These are phyloP conservation scores for Pseudisothecium myosuroides DNA, from an alignment of 225 moss, liverwort and hornwort species.

Conservation along the genomic window DNA sequence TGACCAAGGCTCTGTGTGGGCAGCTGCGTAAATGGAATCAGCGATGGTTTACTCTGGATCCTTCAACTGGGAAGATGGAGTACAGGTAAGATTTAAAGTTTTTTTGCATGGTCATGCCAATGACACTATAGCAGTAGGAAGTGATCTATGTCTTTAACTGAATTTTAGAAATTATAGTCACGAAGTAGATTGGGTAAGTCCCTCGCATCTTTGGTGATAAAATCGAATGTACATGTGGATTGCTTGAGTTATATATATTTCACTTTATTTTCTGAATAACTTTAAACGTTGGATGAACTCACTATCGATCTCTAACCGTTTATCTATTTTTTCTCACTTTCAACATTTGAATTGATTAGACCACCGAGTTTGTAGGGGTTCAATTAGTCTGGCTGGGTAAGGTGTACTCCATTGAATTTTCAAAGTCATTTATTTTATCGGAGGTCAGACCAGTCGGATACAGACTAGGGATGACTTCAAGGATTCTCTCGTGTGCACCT, in stretches of 20 bases:
- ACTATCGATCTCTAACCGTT: neutral
- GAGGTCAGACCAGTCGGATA: neutral
- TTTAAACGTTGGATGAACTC: neutral
- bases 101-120: neutral
- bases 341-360: neutral
- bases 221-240: neutral
- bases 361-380: neutral
- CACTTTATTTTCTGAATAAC: neutral
- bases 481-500: neutral
- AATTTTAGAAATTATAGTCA: neutral
- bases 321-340: neutral
- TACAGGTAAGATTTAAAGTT: conserved; percentile 49
- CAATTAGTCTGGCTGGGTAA: neutral
- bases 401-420: neutral
- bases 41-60: conserved; percentile 88
- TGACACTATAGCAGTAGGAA: neutral
- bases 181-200: neutral
- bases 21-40: conserved; percentile 99
- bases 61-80: conserved; percentile 91
- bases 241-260: neutral
- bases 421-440: neutral
- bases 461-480: neutral
- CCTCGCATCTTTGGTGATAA: neutral
- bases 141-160: neutral
- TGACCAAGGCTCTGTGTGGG: conserved; percentile 9